Conservation (phyloP, 2,329 filamentous ascomycete genomes). For the Alternaria alternata region DNA sequence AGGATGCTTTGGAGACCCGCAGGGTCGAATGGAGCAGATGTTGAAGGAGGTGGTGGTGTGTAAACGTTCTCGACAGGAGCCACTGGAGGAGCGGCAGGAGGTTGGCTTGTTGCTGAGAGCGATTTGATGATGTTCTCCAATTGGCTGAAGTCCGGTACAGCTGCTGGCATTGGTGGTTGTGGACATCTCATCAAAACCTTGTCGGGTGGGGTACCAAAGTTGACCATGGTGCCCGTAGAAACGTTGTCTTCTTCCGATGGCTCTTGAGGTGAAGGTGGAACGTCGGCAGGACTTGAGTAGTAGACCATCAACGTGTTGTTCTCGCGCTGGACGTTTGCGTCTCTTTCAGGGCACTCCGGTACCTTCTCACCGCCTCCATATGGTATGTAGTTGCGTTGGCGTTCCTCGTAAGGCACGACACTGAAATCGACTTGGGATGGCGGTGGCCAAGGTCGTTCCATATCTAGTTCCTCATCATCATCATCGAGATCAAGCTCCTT, state of each 20-base stretch:
- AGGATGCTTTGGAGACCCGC: slow-evolving; percentile 41
- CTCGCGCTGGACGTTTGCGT: slow-evolving; percentile 56
- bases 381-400: slow-evolving; percentile 54
- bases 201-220: slow-evolving; percentile 52
- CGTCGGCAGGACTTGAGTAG: slow-evolving; percentile 55
- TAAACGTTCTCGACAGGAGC: slow-evolving; percentile 29
- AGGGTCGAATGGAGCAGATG: slow-evolving; percentile 34
- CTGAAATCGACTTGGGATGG: slow-evolving; percentile 56
- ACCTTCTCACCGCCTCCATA: slow-evolving; percentile 55
- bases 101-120: slow-evolving; percentile 26
- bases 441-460: slow-evolving; percentile 42
- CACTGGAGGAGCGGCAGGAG: slow-evolving; percentile 17
- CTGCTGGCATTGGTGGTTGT: slow-evolving; percentile 21
- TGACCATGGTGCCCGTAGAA: slow-evolving; percentile 29
- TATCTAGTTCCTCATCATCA: slow-evolving; percentile 65
- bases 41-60: slow-evolving; percentile 28
- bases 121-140: slow-evolving; percentile 44
- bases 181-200: slow-evolving; percentile 34
- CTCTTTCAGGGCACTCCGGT: slow-evolving; percentile 54
- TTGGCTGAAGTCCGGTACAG: slow-evolving; percentile 31
- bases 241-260: slow-evolving; percentile 46
- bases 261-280: slow-evolving; percentile 57
- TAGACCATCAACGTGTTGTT: slow-evolving; percentile 57
- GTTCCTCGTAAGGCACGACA: slow-evolving; percentile 50
- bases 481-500: slow-evolving; percentile 72